Conservation (phyloP, 2,329 filamentous ascomycete species). For the Aureobasidium pullulans region DNA sequence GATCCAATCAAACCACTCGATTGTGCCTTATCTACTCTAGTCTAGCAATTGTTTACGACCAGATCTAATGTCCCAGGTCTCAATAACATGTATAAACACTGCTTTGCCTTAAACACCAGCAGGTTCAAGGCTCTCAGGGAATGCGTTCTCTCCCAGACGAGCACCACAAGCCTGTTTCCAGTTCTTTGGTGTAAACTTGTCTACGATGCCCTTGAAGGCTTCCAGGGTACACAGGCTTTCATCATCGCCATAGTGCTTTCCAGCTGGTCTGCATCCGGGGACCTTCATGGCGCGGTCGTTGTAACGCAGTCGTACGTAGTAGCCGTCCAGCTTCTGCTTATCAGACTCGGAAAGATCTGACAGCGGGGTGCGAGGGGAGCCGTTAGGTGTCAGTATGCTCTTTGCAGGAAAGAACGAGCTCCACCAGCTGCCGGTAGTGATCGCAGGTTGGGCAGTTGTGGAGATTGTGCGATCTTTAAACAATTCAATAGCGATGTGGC, state of each 20-base stretch:
- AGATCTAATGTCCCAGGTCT: neutral
- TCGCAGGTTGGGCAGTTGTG: slow-evolving; percentile 21
- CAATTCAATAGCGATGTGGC: slow-evolving; percentile 83
- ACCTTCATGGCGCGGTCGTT: slow-evolving; percentile 78
- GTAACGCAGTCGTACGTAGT: slow-evolving; percentile 85
- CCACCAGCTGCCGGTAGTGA: slow-evolving; percentile 28
- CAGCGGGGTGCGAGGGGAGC: slow-evolving; percentile 45
- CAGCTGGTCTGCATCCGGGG: slow-evolving; percentile 67
- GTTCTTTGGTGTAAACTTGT: slow-evolving; percentile 76
- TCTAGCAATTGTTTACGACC: neutral
- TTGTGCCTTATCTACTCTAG: neutral
- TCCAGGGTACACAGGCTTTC: slow-evolving; percentile 85
- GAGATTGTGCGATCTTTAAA: slow-evolving; percentile 51
- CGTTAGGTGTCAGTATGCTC: slow-evolving; percentile 12
- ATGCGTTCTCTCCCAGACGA: slow-evolving; percentile 49
- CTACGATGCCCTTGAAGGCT: slow-evolving; percentile 87
- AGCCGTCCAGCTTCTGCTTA: slow-evolving; percentile 56
- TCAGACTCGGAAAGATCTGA: slow-evolving; percentile 51
- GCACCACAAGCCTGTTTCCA: slow-evolving; percentile 61
- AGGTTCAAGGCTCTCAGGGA: slow-evolving; percentile 32
- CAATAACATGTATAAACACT: neutral
- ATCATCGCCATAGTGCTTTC: slow-evolving; percentile 81
- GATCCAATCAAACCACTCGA: neutral
- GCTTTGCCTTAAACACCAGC: slow-evolving; percentile 7
- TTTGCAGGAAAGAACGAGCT: slow-evolving; percentile 27